Conservation (phyloP, 805 yeast species). For the Schwanniomyces occidentalis region DNA sequence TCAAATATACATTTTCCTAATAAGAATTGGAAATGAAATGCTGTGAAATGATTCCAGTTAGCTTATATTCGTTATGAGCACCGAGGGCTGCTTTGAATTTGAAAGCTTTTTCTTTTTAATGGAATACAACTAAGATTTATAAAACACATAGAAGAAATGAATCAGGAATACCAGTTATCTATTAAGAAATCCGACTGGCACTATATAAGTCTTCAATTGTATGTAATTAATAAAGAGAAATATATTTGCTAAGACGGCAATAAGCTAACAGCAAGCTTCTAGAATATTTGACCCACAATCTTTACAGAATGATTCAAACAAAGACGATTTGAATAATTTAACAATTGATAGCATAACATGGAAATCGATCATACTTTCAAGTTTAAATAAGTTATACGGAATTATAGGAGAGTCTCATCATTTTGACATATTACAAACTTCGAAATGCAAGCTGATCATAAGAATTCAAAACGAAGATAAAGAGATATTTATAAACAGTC, state of each 20-base stretch:
- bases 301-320: constrained; percentile 5
- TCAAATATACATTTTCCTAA: too few species aligned
- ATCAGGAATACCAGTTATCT: too few species aligned
- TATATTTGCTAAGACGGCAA: constrained; percentile 7
- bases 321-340: constrained; percentile 13
- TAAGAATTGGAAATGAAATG: too few species aligned
- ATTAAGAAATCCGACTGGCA: constrained; percentile 18
- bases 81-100: too few species aligned
- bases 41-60: too few species aligned
- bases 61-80: too few species aligned
- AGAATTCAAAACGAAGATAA: constrained; percentile 30
- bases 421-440: constrained; percentile 25
- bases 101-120: too few species aligned
- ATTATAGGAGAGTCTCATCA: constrained; percentile 33
- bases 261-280: constrained; percentile 1
- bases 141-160: too few species aligned
- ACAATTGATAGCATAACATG: constrained; percentile 32
- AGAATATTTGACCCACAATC: constrained; percentile 17
- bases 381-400: constrained; percentile 31
- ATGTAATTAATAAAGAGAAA: constrained; percentile 10
- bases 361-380: constrained; percentile 24
- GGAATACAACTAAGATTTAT: too few species aligned
- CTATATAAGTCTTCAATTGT: constrained; percentile 23
- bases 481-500: constrained; percentile 29
- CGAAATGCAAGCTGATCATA: constrained; percentile 19